Evolutionary conservation across 2,329 filamentous ascomycete genomes (phyloP).

Genomic region (Venturia effusa): DNA sequence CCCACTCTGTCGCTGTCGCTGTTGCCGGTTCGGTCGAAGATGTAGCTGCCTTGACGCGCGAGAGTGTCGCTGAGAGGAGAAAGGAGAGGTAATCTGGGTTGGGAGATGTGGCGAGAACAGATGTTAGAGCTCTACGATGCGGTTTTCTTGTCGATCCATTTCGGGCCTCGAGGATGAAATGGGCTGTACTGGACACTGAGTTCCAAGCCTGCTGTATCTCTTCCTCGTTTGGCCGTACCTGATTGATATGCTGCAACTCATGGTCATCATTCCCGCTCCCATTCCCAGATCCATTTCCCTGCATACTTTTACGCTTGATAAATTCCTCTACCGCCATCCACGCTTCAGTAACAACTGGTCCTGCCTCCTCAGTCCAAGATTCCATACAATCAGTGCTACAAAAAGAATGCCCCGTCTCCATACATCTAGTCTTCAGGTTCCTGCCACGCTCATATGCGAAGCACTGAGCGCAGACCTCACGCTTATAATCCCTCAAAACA

Average conservation of each 20-base stretch:
- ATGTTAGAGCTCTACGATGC: conserved; percentile 12
- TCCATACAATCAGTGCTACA: conserved; percentile 27
- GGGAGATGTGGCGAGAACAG: conserved; percentile 8
- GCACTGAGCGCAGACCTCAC: conserved; percentile 38
- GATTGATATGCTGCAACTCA: neutral
- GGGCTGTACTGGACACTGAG: conserved; percentile 14
- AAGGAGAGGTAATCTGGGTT: conserved; percentile 31
- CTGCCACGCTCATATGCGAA: conserved; percentile 35
- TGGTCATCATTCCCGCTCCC: neutral
- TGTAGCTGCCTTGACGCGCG: neutral
- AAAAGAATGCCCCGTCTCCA: conserved; percentile 31
- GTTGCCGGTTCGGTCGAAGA: neutral
- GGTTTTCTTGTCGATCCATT: conserved; percentile 11
- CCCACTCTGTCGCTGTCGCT: conserved; percentile 17
- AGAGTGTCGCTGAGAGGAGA: conserved; percentile 29
- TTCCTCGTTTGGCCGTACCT: conserved; percentile 9
- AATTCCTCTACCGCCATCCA: conserved; percentile 18
- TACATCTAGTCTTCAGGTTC: conserved; percentile 28
- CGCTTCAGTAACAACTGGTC: conserved; percentile 18
- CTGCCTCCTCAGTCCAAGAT: conserved; percentile 23
- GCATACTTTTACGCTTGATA: conserved; percentile 14
- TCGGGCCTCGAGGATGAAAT: conserved; percentile 8
- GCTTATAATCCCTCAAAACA: conserved; percentile 34
- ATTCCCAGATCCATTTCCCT: neutral
- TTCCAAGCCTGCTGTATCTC: conserved; percentile 17